Evolutionary conservation across 768 basidiomycete genomes (phyloP).

Genomic region (Boletus sensibilis): DNA sequence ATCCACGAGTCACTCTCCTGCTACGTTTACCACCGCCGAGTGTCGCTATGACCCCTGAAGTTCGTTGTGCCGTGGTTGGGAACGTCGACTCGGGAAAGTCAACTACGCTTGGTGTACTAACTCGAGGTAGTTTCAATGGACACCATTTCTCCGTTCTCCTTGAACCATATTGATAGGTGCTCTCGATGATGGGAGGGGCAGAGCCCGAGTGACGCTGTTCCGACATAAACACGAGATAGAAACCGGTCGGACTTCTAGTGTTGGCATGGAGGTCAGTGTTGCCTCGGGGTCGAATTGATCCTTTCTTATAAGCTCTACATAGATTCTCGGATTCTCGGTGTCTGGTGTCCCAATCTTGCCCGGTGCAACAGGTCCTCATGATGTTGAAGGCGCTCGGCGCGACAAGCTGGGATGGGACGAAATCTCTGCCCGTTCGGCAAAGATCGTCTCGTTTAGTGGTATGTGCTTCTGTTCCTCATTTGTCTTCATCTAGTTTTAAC

Average conservation of each 20-base stretch:
- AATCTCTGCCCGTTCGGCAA: constrained; percentile 83
- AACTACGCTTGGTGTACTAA: constrained; percentile 91
- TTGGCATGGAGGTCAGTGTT: constrained; percentile 89
- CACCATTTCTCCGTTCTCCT: constrained; percentile 18
- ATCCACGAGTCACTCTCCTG: constrained; percentile 59
- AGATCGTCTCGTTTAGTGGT: constrained; percentile 94
- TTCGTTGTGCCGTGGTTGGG: constrained; percentile 93
- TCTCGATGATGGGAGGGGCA: constrained; percentile 78
- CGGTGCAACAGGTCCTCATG: constrained; percentile 50
- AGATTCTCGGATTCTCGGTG: constrained; percentile 88
- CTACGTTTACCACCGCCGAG: constrained; percentile 74
- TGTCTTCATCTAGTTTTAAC: not conserved
- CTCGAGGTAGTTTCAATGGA: constrained; percentile 59
- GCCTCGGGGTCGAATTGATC: not conserved
- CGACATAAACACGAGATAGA: constrained; percentile 98
- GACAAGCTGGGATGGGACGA: constrained; percentile 97
- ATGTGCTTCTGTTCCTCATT: constrained; percentile 8
- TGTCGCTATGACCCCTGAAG: constrained; percentile 82
- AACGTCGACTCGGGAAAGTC: constrained; percentile 95
- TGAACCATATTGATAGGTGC: constrained; percentile 44
- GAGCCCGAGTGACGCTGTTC: constrained; percentile 85
- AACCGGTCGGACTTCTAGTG: constrained; percentile 90
- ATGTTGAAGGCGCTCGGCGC: constrained; percentile 63
- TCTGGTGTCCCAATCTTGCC: constrained; percentile 80
- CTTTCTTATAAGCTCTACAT: not conserved